Evolutionary conservation across 2,329 filamentous ascomycete species (phyloP), one percentile per base, ranked within the genome.

Genomic region (Colletotrichum gloeosporioides): DNA sequence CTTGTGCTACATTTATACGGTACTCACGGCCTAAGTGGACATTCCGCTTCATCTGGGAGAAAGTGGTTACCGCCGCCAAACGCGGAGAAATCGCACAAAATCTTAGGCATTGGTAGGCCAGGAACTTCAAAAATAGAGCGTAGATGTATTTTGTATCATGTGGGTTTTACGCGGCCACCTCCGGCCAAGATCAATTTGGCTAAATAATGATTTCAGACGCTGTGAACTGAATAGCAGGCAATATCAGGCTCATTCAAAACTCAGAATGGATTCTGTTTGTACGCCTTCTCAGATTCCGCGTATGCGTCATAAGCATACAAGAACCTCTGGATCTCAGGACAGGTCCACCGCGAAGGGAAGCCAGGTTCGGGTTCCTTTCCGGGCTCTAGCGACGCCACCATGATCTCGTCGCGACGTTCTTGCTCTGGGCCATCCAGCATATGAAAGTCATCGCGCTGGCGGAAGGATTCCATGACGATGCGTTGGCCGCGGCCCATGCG

Each of bases 211-310:
- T 53, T 22, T 12, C 39, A 49, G n/a, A 22, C 44, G 44, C 44
- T 53, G 44, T 53, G n/a, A 25, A 18, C n/a, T 53, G 16, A 53
- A 13, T 25, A 53, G 44, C 44, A 53, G n/a, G n/a, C 6, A 53
- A 22, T 22, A 22, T 10, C 6, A 53, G 44, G n/a, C 44, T 13
- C n/a, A 22, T 31, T 22, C 18, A 25, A n/a, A 25, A 68, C n/a
- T 68, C 53, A 76, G 18, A 72, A 77, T 2, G 78, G 79, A 25
- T 81, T 73, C 31, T 78, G 73, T 39, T 64, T 69, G 29, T 80
- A 81, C 2, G 79, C 80, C 68, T 79, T 78, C 69, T 77, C 76
- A 18, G 76, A 64, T 65, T 78, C 76, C 2, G 67, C 76, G 36
- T 78, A 78, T 6, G 77, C 77, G 25, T 78, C 77, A 10, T 78